Percentiles rank a stretch among this genome's conserved stretches.
phyloP scores from a whole-genome alignment of 768 basidiomycete species.

The Termitomyces heimii region DNA sequence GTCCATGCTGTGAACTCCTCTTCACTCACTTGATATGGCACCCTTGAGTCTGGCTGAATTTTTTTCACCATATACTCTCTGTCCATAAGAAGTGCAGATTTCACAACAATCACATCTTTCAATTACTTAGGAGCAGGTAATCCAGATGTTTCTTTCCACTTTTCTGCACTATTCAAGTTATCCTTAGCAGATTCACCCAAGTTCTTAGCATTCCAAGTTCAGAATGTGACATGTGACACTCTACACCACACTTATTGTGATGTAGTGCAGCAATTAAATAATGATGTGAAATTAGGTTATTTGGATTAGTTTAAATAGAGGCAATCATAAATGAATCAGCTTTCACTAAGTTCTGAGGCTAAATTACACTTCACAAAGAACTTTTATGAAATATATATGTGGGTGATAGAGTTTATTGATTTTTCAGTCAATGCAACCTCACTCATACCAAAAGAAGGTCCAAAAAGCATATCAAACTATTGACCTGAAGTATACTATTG shows the following conservation, averaged over 20 bases:
- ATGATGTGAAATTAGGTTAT: too few relatives aligned
- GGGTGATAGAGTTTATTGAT: too few relatives aligned
- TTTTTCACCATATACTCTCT: slow-evolving; percentile 42
- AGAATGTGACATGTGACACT: slow-evolving; percentile 47
- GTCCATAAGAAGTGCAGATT: slow-evolving; percentile 55
- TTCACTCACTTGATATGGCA: slow-evolving; percentile 37
- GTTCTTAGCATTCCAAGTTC: slow-evolving; percentile 36
- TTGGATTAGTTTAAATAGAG: too few relatives aligned
- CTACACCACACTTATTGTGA: slow-evolving; percentile 56
- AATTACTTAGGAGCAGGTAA: slow-evolving; percentile 39
- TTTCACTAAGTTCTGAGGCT: too few relatives aligned
- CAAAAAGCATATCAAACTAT: too few relatives aligned
- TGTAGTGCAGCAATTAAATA: slow-evolving; percentile 40
- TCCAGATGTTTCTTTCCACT: slow-evolving; percentile 37
- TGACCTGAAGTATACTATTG: too few relatives aligned
- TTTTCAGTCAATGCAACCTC: too few relatives aligned
- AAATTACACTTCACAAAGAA: too few relatives aligned
- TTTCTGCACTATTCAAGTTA: slow-evolving; percentile 31
- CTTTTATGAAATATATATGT: too few relatives aligned
- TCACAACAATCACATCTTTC: slow-evolving; percentile 41
- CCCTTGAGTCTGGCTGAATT: background rate
- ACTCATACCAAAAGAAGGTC: too few relatives aligned
- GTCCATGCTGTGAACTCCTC: slow-evolving; percentile 41
- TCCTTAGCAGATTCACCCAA: slow-evolving; percentile 34
- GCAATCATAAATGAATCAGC: too few relatives aligned